Percentiles rank a stretch among this genome's conserved stretches.
These are phyloP conservation scores for Terana coerulea DNA, from an alignment of 768 basidiomycete species.

Conservation along the genomic window DNA sequence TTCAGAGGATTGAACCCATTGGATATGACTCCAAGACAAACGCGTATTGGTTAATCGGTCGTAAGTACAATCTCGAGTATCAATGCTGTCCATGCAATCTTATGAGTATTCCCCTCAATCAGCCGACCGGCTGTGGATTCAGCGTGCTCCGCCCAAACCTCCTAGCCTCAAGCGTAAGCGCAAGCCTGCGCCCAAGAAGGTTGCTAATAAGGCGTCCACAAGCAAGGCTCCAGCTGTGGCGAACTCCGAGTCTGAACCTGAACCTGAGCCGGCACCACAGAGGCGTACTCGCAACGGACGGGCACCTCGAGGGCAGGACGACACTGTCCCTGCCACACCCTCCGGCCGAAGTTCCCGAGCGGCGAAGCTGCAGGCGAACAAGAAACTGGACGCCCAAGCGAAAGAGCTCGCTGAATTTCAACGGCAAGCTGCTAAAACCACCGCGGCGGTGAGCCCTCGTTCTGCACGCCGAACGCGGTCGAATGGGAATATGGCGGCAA, in stretches of 20 bases:
- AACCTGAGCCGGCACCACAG: conserved; percentile 13
- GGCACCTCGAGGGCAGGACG: conserved; percentile 6
- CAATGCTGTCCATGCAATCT: neutral
- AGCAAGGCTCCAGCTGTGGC: conserved; percentile 15
- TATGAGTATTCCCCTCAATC: neutral
- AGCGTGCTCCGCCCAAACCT: conserved; percentile 59
- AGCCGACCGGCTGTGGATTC: conserved; percentile 87
- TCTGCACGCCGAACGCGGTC: conserved; percentile 17
- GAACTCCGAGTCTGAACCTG: conserved; percentile 22
- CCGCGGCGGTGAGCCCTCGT: conserved; percentile 6
- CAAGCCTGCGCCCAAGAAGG: conserved; percentile 24
- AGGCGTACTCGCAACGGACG: conserved; percentile 11
- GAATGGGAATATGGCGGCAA: neutral
- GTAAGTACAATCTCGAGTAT: conserved; percentile 40
- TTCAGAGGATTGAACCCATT: conserved; percentile 78
- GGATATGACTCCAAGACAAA: conserved; percentile 78
- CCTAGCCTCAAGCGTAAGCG: conserved; percentile 39
- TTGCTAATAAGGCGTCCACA: conserved; percentile 16
- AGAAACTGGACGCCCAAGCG: conserved; percentile 64
- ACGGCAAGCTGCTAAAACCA: conserved; percentile 39
- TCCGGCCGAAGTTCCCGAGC: conserved; percentile 51
- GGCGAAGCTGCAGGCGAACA: conserved; percentile 70
- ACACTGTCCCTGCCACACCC: conserved; percentile 17
- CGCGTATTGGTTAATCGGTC: conserved; percentile 84
- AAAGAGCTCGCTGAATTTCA: conserved; percentile 64